Evolutionary conservation across 441 rosid species (phyloP).

Genomic region (Mallotus repandus): DNA sequence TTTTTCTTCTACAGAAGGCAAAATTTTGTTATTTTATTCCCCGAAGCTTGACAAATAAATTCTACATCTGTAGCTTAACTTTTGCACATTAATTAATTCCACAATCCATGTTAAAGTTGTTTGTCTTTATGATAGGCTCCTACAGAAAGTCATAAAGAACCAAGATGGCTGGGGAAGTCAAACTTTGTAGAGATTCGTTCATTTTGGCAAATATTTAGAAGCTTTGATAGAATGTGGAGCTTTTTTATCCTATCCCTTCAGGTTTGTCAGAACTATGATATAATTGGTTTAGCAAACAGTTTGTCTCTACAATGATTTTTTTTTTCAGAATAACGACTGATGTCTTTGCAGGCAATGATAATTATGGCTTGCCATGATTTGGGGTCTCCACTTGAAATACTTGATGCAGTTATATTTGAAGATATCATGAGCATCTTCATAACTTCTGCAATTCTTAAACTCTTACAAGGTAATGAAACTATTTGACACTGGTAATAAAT

Average conservation of each 20-base stretch:
- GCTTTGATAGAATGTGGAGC: conserved; percentile 98
- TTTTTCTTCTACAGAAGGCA: background rate
- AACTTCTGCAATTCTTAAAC: conserved; percentile 79
- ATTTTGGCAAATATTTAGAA: conserved; percentile 96
- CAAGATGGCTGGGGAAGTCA: conserved; percentile 88
- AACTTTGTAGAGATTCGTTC: conserved; percentile 95
- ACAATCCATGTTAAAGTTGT: conserved; percentile 10
- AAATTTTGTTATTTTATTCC: background rate
- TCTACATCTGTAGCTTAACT: conserved; percentile 1
- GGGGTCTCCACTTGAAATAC: conserved; percentile 80
- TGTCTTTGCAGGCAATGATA: conserved; percentile 73
- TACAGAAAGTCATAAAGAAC: conserved; percentile 38
- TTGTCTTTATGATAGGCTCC: conserved; percentile 39
- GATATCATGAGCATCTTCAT: conserved; percentile 93
- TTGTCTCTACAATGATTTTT: conserved; percentile 8
- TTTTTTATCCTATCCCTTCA: conserved; percentile 91
- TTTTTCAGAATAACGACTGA: conserved; percentile 16
- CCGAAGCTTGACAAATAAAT: conserved; percentile 3
- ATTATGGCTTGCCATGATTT: conserved; percentile 97
- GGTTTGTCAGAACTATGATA: conserved; percentile 41
- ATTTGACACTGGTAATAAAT: background rate
- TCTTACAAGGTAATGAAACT: conserved; percentile 60
- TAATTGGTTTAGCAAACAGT: conserved; percentile 5
- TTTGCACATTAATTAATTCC: conserved; percentile 11
- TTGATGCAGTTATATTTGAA: conserved; percentile 75